Conservation (phyloP, 1,284 basidiomycete species). For the Gymnopus androsaceus region DNA sequence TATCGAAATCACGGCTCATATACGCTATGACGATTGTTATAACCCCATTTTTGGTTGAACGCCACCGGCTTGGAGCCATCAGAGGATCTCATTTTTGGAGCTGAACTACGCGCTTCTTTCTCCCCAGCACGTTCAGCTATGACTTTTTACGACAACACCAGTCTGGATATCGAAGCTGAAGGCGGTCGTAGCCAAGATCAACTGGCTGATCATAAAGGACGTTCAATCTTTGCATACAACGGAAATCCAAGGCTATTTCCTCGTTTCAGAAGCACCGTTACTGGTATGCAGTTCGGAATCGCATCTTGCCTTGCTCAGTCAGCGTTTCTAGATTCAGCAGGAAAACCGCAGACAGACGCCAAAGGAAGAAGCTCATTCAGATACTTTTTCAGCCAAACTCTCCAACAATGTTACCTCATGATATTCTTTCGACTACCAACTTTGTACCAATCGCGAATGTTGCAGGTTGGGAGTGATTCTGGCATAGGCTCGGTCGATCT, state of each 20-base stretch:
- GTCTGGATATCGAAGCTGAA: neutral
- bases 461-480: constrained; percentile 3
- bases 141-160: neutral
- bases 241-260: neutral
- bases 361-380: neutral
- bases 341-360: neutral
- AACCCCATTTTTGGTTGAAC: too few relatives aligned
- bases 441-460: constrained; percentile 3
- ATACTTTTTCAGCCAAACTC: neutral
- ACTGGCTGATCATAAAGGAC: neutral
- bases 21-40: too few relatives aligned
- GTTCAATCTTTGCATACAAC: neutral
- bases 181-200: neutral
- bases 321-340: neutral
- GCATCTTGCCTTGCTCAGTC: neutral
- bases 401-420: neutral
- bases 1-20: too few relatives aligned
- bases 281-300: neutral
- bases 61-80: too few relatives aligned
- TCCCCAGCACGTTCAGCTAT: neutral
- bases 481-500: neutral
- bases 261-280: neutral
- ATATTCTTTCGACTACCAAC: constrained; percentile 3
- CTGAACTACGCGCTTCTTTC: neutral
- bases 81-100: neutral